Evolutionary conservation across 306 rosid genomes (phyloP).

Genomic region (Canavalia ensiformis): DNA sequence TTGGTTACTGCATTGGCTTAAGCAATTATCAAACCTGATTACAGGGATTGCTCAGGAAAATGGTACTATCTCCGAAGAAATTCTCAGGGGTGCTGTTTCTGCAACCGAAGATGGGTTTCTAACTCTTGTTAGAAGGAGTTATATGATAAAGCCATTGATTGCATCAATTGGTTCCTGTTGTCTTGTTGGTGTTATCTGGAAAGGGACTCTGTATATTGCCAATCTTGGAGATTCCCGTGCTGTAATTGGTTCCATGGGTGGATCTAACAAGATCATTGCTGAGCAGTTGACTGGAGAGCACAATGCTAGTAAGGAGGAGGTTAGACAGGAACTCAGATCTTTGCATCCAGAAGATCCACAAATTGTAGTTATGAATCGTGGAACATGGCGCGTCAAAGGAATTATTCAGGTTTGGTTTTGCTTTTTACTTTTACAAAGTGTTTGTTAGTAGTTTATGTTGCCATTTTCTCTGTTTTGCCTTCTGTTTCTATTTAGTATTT

Average conservation of each 20-base stretch:
- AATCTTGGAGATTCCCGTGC: slow-evolving; percentile 83
- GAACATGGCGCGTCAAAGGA: slow-evolving; percentile 72
- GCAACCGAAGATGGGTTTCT: slow-evolving; percentile 66
- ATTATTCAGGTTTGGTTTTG: slow-evolving; percentile 65
- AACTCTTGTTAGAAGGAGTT: slow-evolving; percentile 54
- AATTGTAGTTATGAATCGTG: slow-evolving; percentile 59
- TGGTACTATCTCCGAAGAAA: slow-evolving; percentile 57
- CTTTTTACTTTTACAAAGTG: neutral
- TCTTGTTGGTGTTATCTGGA: slow-evolving; percentile 72
- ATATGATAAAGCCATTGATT: slow-evolving; percentile 51
- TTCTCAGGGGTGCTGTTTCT: slow-evolving; percentile 56
- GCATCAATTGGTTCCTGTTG: slow-evolving; percentile 73
- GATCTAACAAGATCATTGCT: slow-evolving; percentile 53
- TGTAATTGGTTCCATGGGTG: slow-evolving; percentile 60
- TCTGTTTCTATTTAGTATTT: no score
- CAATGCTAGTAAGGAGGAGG: slow-evolving; percentile 61
- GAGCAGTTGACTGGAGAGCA: slow-evolving; percentile 69
- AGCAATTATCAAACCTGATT: slow-evolving; percentile 31
- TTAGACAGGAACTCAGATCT: slow-evolving; percentile 62
- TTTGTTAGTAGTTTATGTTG: slow-evolving; percentile 4
- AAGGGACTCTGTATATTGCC: slow-evolving; percentile 61
- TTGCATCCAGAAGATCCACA: slow-evolving; percentile 66
- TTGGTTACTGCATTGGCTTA: slow-evolving; percentile 27
- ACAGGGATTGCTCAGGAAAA: slow-evolving; percentile 60
- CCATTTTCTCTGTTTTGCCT: neutral